Base-by-base conservation (phyloP, 805 yeast species). In the Kluyveromyces lactis region DNA sequence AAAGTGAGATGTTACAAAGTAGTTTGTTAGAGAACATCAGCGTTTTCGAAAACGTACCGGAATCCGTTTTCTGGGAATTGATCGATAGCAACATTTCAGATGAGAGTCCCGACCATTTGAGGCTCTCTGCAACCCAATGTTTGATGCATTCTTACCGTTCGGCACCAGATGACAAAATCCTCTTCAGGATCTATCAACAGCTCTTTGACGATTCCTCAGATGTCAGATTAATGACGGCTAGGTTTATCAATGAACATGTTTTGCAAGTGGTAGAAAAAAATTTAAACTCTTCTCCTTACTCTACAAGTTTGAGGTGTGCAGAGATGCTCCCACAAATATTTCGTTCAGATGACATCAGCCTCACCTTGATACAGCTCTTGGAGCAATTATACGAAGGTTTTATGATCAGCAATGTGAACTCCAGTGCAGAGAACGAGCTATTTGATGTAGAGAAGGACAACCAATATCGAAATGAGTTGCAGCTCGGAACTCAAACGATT, bases 401-500 rank as follows among this genome's bases (percentile, higher is more conserved):
- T 6, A 15, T 11, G 4, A 11, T 19, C 5, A 19, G 16, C 12
- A 13, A 4, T 4, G 12, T 4, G n/a, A 19, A 10, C 17, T 19
- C 26, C 15, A 17, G 5, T 11, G 13, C 24, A 18, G 26, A 18
- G 18, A 58, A 64, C 15, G 62, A 67, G 2, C 55, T 86, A 30
- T 86, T 86, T 56, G 76, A 77, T 4, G 60, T 70, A 5, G 96
- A 86, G 52, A 75, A 74, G 49, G 73, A 70, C 40, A 85, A 86
- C 47, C 70, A 81, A 29, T 84, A 77, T 58, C 66, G 77, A 47
- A 75, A 79, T 51, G 70, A 67, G 11, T 53, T 69, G 7, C 64
- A 62, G 26, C 56, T 53, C 24, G 49, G 44, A 1, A 10, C 39
- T 2, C 56, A 55, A 30, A 42, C 51, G 17, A 41, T 50, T 5